Evolutionary conservation across 176 grass and related monocot genomes (phyloP), one percentile per base, ranked within the genome.

Genomic region (Cymbopogon citratus): DNA sequence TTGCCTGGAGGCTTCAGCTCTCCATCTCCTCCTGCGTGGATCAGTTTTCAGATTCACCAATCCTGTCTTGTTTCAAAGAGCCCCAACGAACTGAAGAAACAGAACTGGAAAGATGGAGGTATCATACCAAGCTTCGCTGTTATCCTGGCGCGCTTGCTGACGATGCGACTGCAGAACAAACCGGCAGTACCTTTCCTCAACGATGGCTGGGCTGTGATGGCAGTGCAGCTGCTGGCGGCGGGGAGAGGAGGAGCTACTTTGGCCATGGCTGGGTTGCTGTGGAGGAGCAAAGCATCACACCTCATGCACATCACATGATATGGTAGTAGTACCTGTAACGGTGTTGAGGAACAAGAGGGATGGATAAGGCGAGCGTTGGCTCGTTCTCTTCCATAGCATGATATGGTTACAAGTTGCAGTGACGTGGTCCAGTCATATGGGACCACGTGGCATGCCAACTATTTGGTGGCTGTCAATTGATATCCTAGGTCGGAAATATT

Each of bases 1-100:
- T 95, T 91, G 21, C 35, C 88, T 72, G n/a, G 87, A 73, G 87
- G 80, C 67, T 98, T 93, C 15, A 77, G 21, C 71, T 93, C 96
- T 15, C 85, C 92, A 63, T 95, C 90, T 70, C 90, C 92, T 51
- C 90, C 92, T 79, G 72, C 26, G 41, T 72, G 45, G 18, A 76
- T 62, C 23, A 80, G 54, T 56, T 12, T 12, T 12, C n/a, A n/a
- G n/a, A n/a, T n/a, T 5, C 44, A 12, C 46, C 14, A 45, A 63
- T 65, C 36, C 44, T 75, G 71, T 64, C 35, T 54, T 68, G 70
- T 12, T 61, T 80, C 56, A 66, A 54, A 60, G 9, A 56, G 77
- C 57, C 46, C 44, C 1, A 12, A 61, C 10, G 12, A 16, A 28
- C 24, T 14, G 16, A 59, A 63, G 82, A 41, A 49, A 63, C 24